These are phyloP conservation scores for Fusarium annulatum DNA, from an alignment of 2,329 filamentous ascomycete genomes.

Conservation along the genomic window DNA sequence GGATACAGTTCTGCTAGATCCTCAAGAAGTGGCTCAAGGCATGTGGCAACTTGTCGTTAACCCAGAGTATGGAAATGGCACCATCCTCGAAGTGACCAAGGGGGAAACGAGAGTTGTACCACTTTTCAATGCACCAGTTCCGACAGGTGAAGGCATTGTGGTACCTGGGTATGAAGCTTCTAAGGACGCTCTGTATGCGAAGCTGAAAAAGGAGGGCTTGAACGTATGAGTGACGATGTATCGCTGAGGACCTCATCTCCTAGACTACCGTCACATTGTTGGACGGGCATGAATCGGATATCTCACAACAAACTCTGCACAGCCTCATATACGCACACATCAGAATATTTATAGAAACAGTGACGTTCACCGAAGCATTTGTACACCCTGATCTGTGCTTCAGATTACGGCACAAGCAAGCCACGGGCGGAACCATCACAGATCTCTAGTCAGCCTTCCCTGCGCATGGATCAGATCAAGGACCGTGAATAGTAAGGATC, in stretches of 20 bases:
- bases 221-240: slow-evolving; percentile 28
- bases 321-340: neutral
- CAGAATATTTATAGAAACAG: slow-evolving; percentile 6
- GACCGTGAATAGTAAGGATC: slow-evolving; percentile 21
- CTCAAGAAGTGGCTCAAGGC: slow-evolving; percentile 47
- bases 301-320: neutral
- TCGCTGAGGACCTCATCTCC: neutral
- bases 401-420: slow-evolving; percentile 17
- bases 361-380: neutral
- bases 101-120: slow-evolving; percentile 45
- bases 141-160: slow-evolving; percentile 35
- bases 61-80: slow-evolving; percentile 46
- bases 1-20: slow-evolving; percentile 45
- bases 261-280: neutral
- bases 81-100: slow-evolving; percentile 48
- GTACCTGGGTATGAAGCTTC: slow-evolving; percentile 44
- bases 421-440: neutral
- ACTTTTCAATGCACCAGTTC: slow-evolving; percentile 42
- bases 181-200: slow-evolving; percentile 35
- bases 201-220: slow-evolving; percentile 38
- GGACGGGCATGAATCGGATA: neutral
- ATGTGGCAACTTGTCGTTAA: slow-evolving; percentile 46
- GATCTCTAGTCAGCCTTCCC: slow-evolving; percentile 22
- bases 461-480: slow-evolving; percentile 25
- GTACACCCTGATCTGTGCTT: slow-evolving; percentile 6